Conservation (phyloP, 179 eudicot species). For the Silene coronaria region DNA sequence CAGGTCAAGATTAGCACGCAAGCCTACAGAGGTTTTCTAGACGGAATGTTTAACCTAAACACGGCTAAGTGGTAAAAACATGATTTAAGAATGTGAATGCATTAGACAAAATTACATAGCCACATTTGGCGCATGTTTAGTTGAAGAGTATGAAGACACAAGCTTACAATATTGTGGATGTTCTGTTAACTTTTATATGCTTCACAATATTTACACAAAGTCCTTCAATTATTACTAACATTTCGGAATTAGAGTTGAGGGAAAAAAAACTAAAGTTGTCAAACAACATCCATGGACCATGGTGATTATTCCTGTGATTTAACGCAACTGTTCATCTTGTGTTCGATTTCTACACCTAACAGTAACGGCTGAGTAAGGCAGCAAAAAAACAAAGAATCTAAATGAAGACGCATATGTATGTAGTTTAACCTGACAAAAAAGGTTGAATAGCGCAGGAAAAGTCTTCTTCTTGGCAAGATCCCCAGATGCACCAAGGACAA, state of each 20-base stretch:
- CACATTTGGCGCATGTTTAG: not conserved
- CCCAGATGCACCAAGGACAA: slow-evolving; percentile 99
- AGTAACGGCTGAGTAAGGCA: not conserved
- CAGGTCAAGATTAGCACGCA: slow-evolving; percentile 1
- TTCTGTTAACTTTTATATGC: not conserved
- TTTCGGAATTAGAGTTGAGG: not conserved
- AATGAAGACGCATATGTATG: not conserved
- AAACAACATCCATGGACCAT: not conserved
- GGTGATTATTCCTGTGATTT: not conserved
- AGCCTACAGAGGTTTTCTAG: not conserved
- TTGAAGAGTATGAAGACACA: not conserved
- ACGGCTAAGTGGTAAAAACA: not conserved
- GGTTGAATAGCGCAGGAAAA: slow-evolving; percentile 92
- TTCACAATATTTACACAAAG: not conserved
- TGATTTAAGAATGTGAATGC: not conserved
- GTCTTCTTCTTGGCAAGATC: slow-evolving; percentile 99
- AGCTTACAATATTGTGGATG: not conserved
- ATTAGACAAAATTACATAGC: not conserved
- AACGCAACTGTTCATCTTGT: too few species aligned
- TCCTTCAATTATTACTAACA: too few species aligned
- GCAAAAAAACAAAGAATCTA: slow-evolving; percentile 8
- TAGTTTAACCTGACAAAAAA: slow-evolving; percentile 66
- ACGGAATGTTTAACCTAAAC: not conserved
- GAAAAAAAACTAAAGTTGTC: not conserved
- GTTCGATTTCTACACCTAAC: not conserved